Evolutionary conservation across 768 basidiomycete species (phyloP), one percentile per base, ranked within the genome.

Genomic region (Tylopilus cervinicoccineus): DNA sequence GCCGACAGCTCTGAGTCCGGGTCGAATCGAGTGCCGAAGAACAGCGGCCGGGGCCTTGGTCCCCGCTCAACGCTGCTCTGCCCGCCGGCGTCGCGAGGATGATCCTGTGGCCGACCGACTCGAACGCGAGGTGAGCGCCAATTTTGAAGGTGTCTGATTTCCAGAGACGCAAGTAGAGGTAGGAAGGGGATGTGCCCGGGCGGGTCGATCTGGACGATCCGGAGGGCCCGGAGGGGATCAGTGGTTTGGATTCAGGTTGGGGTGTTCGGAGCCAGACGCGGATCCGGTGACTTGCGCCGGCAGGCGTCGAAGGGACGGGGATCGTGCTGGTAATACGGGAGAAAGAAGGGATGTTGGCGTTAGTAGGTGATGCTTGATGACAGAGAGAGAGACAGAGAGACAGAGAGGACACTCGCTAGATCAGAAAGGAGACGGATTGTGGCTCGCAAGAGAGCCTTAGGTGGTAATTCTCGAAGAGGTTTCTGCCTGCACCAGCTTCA

Each of bases 161-260:
- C 76, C 79, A 85, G 59, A 86, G 69, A 17, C 83, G 79, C 55
- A 84, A 82, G 63, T 79, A 85, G 48, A 80, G 64, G 57, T 75
- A 79, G 3, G 79, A 75, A 45, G 78, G 75, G 46, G 42, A 67
- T 66, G 56, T 72, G 71, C 61, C 57, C 14, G 27, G 0, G 27
- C 19, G 8, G 12, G 39, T 5, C 9, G 42, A 23, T 7, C 3
- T 1, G 22, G 22, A 16, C 4, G 40, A 6, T 28, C 10, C 5
- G 9, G 70, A 16, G 6, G 13, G 17, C 0, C 13, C 20, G 36
- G 16, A 3, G 4, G 45, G 6, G 17, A 27, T 2, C 2, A 24
- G 12, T 36, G 24, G 6, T 6, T 41, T n/a, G n/a, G 28, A 23
- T 32, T n/a, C 12, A 14, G 39, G n/a, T 2, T 16, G 22, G 9